Conservation (phyloP, 2,329 filamentous ascomycete species). For the Fusarium sp. region DNA sequence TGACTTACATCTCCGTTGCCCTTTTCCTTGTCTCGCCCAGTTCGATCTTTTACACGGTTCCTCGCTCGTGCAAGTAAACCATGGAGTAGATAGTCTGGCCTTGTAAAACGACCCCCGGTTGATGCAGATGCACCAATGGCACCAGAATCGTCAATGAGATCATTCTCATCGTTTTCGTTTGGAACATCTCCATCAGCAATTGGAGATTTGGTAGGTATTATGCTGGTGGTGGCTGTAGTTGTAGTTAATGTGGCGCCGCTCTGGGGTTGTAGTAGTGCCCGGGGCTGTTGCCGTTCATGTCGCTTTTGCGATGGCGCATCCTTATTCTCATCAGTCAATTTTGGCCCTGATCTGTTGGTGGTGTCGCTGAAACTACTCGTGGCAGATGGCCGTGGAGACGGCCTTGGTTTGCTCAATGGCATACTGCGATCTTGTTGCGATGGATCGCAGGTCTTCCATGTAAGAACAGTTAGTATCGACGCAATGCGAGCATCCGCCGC, state of each 20-base stretch:
- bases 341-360: not conserved
- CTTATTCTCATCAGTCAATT: slow-evolving; percentile 19
- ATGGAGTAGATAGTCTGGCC: slow-evolving; percentile 36
- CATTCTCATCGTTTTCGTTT: slow-evolving; percentile 3
- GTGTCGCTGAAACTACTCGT: slow-evolving; percentile 25
- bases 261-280: slow-evolving; percentile 24
- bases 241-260: slow-evolving; percentile 14
- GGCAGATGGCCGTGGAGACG: slow-evolving; percentile 23
- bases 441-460: not conserved
- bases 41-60: slow-evolving; percentile 38
- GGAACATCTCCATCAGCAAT: not conserved
- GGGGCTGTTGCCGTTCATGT: slow-evolving; percentile 22
- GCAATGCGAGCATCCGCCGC: slow-evolving; percentile 25
- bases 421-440: slow-evolving; percentile 16
- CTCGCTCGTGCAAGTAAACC: slow-evolving; percentile 36
- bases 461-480: not conserved
- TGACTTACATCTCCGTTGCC: slow-evolving; percentile 35
- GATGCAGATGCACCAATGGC: slow-evolving; percentile 14
- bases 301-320: slow-evolving; percentile 12
- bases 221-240: slow-evolving; percentile 1
- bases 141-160: slow-evolving; percentile 13
- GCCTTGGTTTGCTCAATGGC: slow-evolving; percentile 39
- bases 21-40: slow-evolving; percentile 15
- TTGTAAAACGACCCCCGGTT: slow-evolving; percentile 28
- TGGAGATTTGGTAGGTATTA: not conserved